A percentile compares a stretch with the other conserved stretches of the same genome.
Evolutionary conservation across 768 basidiomycete genomes (phyloP).

Genomic region (Calocybe cyanea): DNA sequence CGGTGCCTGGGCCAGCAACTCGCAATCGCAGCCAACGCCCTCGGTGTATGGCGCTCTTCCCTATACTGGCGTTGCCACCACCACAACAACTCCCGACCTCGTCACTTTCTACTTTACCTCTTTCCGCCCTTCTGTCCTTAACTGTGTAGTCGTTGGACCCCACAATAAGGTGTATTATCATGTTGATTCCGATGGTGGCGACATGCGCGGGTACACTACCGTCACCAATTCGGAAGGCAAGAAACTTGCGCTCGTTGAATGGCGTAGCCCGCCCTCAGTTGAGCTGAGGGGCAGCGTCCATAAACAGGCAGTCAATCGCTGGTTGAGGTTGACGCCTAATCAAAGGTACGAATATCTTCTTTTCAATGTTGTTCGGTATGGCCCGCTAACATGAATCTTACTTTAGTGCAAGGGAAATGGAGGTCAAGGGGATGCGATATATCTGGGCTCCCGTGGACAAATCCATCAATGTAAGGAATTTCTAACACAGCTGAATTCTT

Average conservation of each 20-base stretch:
- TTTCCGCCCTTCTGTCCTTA: conserved; percentile 47
- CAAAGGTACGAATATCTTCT: conserved; percentile 23
- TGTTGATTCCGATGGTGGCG: conserved; percentile 40
- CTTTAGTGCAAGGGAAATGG: conserved; percentile 45
- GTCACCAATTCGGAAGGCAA: conserved; percentile 45
- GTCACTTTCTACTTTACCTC: conserved; percentile 45
- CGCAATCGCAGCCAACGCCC: conserved; percentile 20
- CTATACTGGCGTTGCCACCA: conserved; percentile 32
- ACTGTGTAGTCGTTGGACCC: conserved; percentile 50
- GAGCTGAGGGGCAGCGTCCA: conserved; percentile 47
- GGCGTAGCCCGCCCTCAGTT: conserved; percentile 44
- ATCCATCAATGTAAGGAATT: conserved; percentile 43
- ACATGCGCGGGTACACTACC: conserved; percentile 47
- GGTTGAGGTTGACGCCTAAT: conserved; percentile 51
- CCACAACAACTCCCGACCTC: conserved; percentile 22
- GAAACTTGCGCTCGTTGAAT: conserved; percentile 53
- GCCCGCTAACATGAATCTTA: background rate
- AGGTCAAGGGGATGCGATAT: conserved; percentile 42
- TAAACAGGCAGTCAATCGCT: conserved; percentile 44
- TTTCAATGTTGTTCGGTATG: background rate
- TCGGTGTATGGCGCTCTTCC: conserved; percentile 64
- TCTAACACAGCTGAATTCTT: background rate
- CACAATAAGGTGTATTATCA: conserved; percentile 44
- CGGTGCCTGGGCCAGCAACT: conserved; percentile 1
- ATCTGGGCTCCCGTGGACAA: conserved; percentile 51